These are phyloP conservation scores for Penicillium sp. DNA, from an alignment of 2,329 filamentous ascomycete genomes.

Conservation along the genomic window DNA sequence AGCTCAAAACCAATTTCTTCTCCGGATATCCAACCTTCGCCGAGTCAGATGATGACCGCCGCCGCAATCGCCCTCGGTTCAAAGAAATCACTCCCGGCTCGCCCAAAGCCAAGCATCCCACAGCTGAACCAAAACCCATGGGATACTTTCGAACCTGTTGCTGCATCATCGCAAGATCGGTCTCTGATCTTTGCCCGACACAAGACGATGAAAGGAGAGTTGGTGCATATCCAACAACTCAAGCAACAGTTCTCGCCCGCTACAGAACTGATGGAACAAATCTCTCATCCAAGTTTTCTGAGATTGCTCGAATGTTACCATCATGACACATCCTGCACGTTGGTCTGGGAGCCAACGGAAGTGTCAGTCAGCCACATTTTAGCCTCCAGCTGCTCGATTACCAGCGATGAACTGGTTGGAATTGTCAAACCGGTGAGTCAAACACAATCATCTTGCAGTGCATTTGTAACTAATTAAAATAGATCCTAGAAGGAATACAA, in stretches of 20 bases:
- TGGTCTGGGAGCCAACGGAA: conserved; percentile 12
- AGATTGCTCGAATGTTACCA: conserved; percentile 6
- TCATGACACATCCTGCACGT: not conserved
- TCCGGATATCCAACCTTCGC: too few species aligned
- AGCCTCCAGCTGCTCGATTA: conserved; percentile 7
- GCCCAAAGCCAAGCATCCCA: too few species aligned
- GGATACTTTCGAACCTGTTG: too few species aligned
- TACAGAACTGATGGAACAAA: not conserved
- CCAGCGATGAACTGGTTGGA: conserved; percentile 2
- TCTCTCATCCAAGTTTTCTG: conserved; percentile 3
- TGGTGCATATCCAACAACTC: not conserved
- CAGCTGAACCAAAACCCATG: too few species aligned
- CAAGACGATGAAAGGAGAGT: not conserved
- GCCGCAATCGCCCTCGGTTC: too few species aligned
- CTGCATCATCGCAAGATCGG: too few species aligned
- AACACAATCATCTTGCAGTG: not conserved
- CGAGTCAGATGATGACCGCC: too few species aligned
- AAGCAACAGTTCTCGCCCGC: not conserved
- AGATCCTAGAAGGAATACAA: not conserved
- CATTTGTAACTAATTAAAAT: not conserved
- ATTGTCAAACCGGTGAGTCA: not conserved
- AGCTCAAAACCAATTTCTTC: too few species aligned
- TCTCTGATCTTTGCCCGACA: too few species aligned
- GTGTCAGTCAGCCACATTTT: conserved; percentile 10
- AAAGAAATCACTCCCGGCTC: too few species aligned